Evolutionary conservation across 345 rosid genomes (phyloP), one percentile per base, ranked within the genome.

Genomic region (Schrenkiella parvula): DNA sequence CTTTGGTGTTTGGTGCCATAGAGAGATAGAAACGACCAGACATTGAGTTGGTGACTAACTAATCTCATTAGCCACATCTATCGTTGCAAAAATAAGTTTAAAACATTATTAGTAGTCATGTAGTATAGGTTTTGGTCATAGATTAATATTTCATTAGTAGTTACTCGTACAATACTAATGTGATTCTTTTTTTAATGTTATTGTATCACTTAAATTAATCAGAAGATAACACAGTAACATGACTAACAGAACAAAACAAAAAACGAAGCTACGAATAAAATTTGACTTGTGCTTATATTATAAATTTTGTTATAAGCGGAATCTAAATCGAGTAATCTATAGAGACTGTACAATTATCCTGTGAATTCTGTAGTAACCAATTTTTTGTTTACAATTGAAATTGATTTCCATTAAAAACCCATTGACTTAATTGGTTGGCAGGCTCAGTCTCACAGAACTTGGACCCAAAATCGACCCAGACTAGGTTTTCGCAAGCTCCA

Each of bases 381-480:
- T n/a, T n/a, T n/a, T n/a, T n/a, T n/a, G n/a, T n/a, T n/a, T n/a
- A n/a, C n/a, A n/a, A 48, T 3, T 47, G 28, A 23, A 23, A 23
- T 25, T 51, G 9, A 6, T 53, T 53, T 28, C 12, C 2, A 8
- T 31, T 8, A 54, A 8, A n/a, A 28, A 53, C n/a, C 5, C 2
- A 19, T 17, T 31, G 60, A 55, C 60, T 31, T 28, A 3, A 28
- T 15, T 55, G 46, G 65, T 8, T 32, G 37, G 65, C 25, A 44
- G 38, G 39, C 28, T 38, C 8, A 23, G 8, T n/a, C n/a, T n/a
- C n/a, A n/a, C 28, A 47, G 22, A 28, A 28, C 2, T 41, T 26
- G 12, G 72, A 69, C 65, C 41, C 19, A 68, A 26, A 68, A 0
- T 31, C 29, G 42, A 68, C 62, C 9, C 72, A 53, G 14, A 42